Base-by-base conservation (phyloP, 208 protist genomes). In the Balamuthia mandrillaris region DNA sequence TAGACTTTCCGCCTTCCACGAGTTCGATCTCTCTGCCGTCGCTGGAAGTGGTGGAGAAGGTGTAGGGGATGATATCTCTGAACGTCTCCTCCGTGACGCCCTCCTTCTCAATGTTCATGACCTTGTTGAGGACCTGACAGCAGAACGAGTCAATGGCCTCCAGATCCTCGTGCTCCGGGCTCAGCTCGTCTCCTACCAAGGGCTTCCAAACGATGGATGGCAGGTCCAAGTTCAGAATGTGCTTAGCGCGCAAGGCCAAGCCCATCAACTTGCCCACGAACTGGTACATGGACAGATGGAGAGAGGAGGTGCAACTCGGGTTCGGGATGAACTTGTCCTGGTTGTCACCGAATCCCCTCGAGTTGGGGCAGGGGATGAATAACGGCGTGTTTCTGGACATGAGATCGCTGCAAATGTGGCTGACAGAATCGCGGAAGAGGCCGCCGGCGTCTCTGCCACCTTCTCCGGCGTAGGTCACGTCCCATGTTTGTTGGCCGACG, bases 251-350 rank as follows among this genome's bases (percentile, higher is more conserved):
- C 70, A 99, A 85, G 33, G 95, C 95, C 47, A 96, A 92, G 52
- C 96, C 97, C 95, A 99, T 98, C 52, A 99, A 87, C 29, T 60
- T 75, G 9, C 90, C 90, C n/a, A 93, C 24, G 52, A 92, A 88
- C 3, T 18, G 56, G 49, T 88, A 90, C 84, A 90, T 87, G n/a
- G 72, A 66, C 14, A 90, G 54, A 41, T 90, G 84, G 2, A 87
- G 41, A 35, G 74, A 45, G 35, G 1, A 29, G 4, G 18, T 41
- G 14, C 16, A 31, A 5, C 56, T 52, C 29, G 87, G 87, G n/a
- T 68, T 60, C 27, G 87, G 84, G 7, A 90, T 79, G 39, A 35
- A 90, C 74, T 88, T 89, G 27, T 89, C 87, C 52, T 58, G 27
- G 85, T 88, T 88, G 31, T 89, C 81, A 31, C 87, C 81, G n/a